Evolutionary conservation across 1,284 basidiomycete genomes (phyloP).

Genomic region (Heterobasidion occidentale): DNA sequence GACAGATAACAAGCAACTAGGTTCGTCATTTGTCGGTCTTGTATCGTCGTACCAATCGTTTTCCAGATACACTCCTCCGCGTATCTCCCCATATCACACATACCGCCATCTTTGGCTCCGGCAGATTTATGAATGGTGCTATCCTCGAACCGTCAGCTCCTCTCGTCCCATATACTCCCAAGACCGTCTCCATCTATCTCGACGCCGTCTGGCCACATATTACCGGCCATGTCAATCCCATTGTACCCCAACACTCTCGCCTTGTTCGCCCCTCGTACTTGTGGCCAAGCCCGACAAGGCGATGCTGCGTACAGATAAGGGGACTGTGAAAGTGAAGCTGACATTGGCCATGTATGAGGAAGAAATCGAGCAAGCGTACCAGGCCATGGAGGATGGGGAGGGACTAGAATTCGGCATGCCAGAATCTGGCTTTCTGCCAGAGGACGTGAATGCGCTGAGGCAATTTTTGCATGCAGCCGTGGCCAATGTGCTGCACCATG

Average conservation of each 20-base stretch:
- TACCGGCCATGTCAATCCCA: constrained; percentile 9
- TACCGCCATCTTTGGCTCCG: constrained; percentile 12
- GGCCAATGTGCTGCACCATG: background rate
- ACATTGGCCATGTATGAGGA: constrained; percentile 11
- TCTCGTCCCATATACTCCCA: background rate
- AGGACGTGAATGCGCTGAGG: background rate
- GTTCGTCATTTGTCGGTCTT: constrained; percentile 3
- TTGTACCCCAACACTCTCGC: constrained; percentile 15
- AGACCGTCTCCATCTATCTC: constrained; percentile 1
- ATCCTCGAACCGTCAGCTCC: constrained; percentile 6
- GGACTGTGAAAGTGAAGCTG: constrained; percentile 9
- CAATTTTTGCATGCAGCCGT: background rate
- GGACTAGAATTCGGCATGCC: too few relatives aligned
- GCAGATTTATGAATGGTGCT: constrained; percentile 10
- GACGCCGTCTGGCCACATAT: constrained; percentile 8
- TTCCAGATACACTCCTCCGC: constrained; percentile 8
- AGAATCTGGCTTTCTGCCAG: background rate
- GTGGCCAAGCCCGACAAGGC: constrained; percentile 12
- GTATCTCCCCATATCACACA: constrained; percentile 6
- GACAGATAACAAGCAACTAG: constrained; percentile 15
- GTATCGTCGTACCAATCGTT: background rate
- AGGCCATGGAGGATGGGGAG: constrained; percentile 4
- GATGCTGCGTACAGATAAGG: constrained; percentile 13
- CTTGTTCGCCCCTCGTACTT: constrained; percentile 13
- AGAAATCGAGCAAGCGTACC: constrained; percentile 13